Evolutionary conservation across 305 asterid genomes (phyloP).

Genomic region (Solanum aculeatissimum): DNA sequence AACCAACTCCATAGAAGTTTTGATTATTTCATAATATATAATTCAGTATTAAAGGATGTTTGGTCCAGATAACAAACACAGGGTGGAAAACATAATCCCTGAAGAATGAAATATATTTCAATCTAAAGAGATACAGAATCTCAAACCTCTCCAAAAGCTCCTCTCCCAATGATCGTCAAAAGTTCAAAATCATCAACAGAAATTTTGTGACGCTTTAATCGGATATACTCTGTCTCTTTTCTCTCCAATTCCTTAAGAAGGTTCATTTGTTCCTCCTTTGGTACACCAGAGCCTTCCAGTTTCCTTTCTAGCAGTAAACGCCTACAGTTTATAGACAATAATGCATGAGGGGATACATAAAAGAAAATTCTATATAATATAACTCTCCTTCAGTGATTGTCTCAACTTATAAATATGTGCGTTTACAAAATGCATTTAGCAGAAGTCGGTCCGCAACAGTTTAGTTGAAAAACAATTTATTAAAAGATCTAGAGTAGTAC

Average conservation of each 20-base stretch:
- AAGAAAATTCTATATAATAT: neutral
- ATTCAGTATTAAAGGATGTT: neutral
- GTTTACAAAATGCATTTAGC: neutral
- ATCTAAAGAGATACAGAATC: neutral
- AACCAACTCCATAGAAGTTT: neutral
- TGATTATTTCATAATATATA: neutral
- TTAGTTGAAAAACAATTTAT: neutral
- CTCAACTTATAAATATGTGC: neutral
- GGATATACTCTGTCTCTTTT: slow-evolving; percentile 66
- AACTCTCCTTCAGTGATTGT: neutral
- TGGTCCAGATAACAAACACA: neutral
- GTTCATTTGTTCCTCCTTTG: slow-evolving; percentile 57
- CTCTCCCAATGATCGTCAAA: slow-evolving; percentile 65
- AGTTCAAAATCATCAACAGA: slow-evolving; percentile 71
- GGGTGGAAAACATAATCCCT: neutral
- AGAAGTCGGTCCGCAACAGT: neutral
- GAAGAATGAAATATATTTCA: neutral
- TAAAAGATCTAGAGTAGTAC: neutral
- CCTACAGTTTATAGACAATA: slow-evolving; percentile 28
- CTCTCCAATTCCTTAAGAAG: slow-evolving; percentile 59
- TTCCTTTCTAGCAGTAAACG: slow-evolving; percentile 44
- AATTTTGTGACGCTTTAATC: slow-evolving; percentile 65
- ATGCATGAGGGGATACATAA: neutral
- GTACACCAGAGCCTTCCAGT: slow-evolving; percentile 37
- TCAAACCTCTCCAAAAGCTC: slow-evolving; percentile 85